These are phyloP conservation scores for Vigna nakashimae DNA, from an alignment of 306 rosid genomes.

Conservation along the genomic window DNA sequence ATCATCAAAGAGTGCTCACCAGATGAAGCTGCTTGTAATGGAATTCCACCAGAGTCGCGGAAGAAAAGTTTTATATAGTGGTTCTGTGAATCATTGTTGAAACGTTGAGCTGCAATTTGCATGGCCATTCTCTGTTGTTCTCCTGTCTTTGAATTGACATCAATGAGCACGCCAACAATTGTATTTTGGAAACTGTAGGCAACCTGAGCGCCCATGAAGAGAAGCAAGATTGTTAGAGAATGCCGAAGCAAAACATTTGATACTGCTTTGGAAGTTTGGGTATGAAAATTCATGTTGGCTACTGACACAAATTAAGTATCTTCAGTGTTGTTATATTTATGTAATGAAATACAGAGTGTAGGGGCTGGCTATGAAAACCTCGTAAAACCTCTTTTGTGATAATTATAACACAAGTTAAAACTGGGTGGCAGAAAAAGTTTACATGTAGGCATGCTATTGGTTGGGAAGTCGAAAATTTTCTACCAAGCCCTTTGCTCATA, in stretches of 20 bases:
- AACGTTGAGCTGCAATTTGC: slow-evolving; percentile 52
- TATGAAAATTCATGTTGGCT: slow-evolving; percentile 26
- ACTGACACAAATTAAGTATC: neutral
- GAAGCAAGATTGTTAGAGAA: slow-evolving; percentile 19
- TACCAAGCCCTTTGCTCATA: too few species aligned
- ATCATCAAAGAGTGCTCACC: slow-evolving; percentile 36
- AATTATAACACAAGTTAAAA: too few species aligned
- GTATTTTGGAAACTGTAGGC: slow-evolving; percentile 1
- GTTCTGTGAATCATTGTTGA: slow-evolving; percentile 35
- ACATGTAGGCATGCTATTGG: too few species aligned
- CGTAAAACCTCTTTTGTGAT: too few species aligned
- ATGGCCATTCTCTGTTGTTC: slow-evolving; percentile 48
- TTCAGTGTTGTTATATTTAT: neutral
- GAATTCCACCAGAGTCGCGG: slow-evolving; percentile 35
- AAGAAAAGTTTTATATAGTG: slow-evolving; percentile 43
- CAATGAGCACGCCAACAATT: slow-evolving; percentile 50
- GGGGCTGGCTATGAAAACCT: too few species aligned
- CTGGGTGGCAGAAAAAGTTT: too few species aligned
- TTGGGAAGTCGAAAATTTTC: too few species aligned
- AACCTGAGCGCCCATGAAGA: slow-evolving; percentile 22
- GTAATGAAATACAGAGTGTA: neutral
- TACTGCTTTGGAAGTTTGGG: slow-evolving; percentile 1
- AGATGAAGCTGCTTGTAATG: slow-evolving; percentile 54
- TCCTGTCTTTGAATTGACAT: slow-evolving; percentile 45
- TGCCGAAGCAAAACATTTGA: slow-evolving; percentile 14